Evolutionary conservation across 345 rosid genomes (phyloP).

Genomic region (Camelina sativa): DNA sequence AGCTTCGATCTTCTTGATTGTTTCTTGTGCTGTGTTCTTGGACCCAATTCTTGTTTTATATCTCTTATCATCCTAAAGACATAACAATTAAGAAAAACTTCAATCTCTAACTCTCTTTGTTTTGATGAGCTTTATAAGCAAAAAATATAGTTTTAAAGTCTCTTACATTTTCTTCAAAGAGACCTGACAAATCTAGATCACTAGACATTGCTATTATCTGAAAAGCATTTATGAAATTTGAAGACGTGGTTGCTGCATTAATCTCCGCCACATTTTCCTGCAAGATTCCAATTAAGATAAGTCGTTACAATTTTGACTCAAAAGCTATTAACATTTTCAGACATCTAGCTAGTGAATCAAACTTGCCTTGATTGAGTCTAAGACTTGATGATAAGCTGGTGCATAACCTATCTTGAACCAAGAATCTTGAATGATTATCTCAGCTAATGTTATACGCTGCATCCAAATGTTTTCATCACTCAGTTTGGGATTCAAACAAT

Average conservation of each 20-base stretch:
- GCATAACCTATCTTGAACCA: constrained; percentile 77
- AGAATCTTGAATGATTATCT: constrained; percentile 64
- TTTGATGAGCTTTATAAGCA: constrained; percentile 5
- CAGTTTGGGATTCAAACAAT: background rate
- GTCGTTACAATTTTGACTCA: background rate
- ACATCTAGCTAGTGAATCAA: background rate
- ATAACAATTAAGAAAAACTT: background rate
- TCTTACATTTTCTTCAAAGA: constrained; percentile 75
- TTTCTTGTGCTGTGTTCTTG: constrained; percentile 65
- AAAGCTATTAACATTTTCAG: constrained; percentile 1
- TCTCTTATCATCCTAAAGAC: constrained; percentile 64
- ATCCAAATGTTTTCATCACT: constrained; percentile 7
- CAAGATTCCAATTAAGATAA: constrained; percentile 8
- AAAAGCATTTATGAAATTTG: constrained; percentile 90
- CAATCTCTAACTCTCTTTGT: background rate
- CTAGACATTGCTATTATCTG: constrained; percentile 91
- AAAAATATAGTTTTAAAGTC: background rate
- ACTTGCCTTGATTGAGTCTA: constrained; percentile 64
- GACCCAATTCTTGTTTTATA: constrained; percentile 73
- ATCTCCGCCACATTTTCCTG: constrained; percentile 61
- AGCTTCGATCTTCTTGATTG: constrained; percentile 81
- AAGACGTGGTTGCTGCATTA: constrained; percentile 49
- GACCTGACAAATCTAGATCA: constrained; percentile 93
- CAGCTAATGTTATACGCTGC: constrained; percentile 73
- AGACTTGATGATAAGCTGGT: constrained; percentile 64